These are phyloP conservation scores for Escovopsis weberi DNA, from an alignment of 2,329 filamentous ascomycete genomes.

Conservation along the genomic window DNA sequence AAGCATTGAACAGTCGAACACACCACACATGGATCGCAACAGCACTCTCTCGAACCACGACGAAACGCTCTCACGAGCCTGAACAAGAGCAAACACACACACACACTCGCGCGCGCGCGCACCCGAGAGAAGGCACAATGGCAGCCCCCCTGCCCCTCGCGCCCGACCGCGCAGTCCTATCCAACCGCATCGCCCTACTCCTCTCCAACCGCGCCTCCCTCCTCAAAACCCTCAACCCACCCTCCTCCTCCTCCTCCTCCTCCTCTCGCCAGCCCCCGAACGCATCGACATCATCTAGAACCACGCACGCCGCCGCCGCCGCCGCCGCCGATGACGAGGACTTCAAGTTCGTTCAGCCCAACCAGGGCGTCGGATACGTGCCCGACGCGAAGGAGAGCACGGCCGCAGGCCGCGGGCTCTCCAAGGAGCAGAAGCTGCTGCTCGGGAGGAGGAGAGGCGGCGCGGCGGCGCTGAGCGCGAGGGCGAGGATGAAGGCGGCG, in stretches of 20 bases:
- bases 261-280: not conserved
- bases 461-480: not conserved
- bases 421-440: constrained; percentile 17
- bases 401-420: constrained; percentile 9
- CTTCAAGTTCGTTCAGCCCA: constrained; percentile 13
- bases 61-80: no score
- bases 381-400: constrained; percentile 9
- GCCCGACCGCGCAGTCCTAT: constrained; percentile 22
- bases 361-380: constrained; percentile 28
- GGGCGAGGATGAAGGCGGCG: constrained; percentile 10
- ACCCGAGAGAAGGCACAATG: no score
- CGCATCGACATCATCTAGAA: constrained; percentile 2
- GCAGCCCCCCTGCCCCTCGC: constrained; percentile 19
- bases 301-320: constrained; percentile 3
- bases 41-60: no score
- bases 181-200: constrained; percentile 28
- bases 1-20: no score
- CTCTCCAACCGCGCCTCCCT: constrained; percentile 20
- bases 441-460: constrained; percentile 12
- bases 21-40: no score
- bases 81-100: no score
- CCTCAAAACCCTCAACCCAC: constrained; percentile 17
- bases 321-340: constrained; percentile 15
- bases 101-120: no score
- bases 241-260: constrained; percentile 8